Evolutionary conservation across 371 early-diverging fungal genomes (phyloP).

Genomic region (Hamiltosporidium tvaerminnensis): DNA sequence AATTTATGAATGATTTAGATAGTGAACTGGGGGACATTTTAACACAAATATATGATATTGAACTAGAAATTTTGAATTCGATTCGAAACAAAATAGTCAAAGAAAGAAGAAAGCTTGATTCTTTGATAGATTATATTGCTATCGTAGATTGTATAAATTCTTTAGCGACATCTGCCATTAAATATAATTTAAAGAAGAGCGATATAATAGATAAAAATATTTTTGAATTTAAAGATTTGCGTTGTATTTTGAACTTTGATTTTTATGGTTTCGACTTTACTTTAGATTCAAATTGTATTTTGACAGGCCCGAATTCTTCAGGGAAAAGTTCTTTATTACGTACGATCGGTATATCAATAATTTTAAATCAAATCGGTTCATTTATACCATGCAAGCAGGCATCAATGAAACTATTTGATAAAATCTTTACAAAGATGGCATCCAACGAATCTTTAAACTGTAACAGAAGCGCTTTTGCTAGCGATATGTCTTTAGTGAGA

Average conservation of each 20-base stretch:
- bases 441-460: not conserved
- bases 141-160: slow-evolving; percentile 9
- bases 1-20: slow-evolving; percentile 15
- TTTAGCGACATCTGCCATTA: slow-evolving; percentile 4
- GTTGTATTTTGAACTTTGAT: not conserved
- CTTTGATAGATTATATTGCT: slow-evolving; percentile 2
- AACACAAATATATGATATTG: slow-evolving; percentile 6
- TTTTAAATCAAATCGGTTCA: slow-evolving; percentile 15
- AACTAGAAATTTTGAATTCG: not conserved
- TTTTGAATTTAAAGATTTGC: not conserved
- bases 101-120: not conserved
- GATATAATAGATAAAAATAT: not conserved
- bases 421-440: slow-evolving; percentile 9
- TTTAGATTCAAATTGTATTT: slow-evolving; percentile 1
- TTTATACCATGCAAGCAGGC: slow-evolving; percentile 2
- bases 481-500: slow-evolving; percentile 4
- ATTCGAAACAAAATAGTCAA: not conserved
- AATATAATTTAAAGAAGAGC: not conserved
- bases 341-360: not conserved
- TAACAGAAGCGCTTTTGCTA: slow-evolving; percentile 4
- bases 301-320: slow-evolving; percentile 5
- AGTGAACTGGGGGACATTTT: slow-evolving; percentile 10
- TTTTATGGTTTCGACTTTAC: not conserved
- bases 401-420: slow-evolving; percentile 7
- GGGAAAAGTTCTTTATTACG: slow-evolving; percentile 9